Evolutionary conservation across 176 grass and related monocot species (phyloP), one percentile per base, ranked within the genome.

Genomic region (Aegilops speltoides): DNA sequence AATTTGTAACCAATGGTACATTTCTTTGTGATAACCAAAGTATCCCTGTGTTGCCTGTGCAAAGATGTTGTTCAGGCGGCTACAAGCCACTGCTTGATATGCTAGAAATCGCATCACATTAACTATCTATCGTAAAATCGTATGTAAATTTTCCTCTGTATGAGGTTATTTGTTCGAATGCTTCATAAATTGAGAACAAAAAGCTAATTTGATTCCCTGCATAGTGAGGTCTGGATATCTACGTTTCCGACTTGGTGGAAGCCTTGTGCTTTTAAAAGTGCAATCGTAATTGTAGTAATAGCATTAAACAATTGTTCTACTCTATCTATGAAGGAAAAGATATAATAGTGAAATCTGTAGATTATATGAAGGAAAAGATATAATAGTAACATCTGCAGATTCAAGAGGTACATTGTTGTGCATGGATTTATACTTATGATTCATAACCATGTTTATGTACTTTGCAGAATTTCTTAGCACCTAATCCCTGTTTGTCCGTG

Each of bases 251-350:
- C 67, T 59, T 37, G 17, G 34, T 83, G 57, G 81, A 22, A 59
- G 19, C 19, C 37, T 72, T 83, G 12, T 62, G 15, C 36, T 62
- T 4, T 29, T 69, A 32, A 81, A 45, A 67, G 1, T 20, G 33
- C 29, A 68, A 57, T 52, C 11, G 10, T 50, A 78, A 13, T 34
- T 59, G 50, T 40, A 64, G 23, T 38, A 80, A 80, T 64, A 80
- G 17, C 38, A 45, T 65, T 28, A 80, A 64, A 19, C 5, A 29
- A 41, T 11, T 26, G 1, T 64, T 28, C 46, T 63, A 40, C 34
- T 76, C 10, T 64, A 79, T 64, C 77, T 64, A 78, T 16, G 76
- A 79, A 79, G 54, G 29, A 36, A 56, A 32, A 60, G 3, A 60
- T 62, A 12, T 62, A 24, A 37, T 63, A n/a, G n/a, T 62, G 12